Conservation (phyloP, 768 basidiomycete genomes). For the Glaciozyma antarctica region DNA sequence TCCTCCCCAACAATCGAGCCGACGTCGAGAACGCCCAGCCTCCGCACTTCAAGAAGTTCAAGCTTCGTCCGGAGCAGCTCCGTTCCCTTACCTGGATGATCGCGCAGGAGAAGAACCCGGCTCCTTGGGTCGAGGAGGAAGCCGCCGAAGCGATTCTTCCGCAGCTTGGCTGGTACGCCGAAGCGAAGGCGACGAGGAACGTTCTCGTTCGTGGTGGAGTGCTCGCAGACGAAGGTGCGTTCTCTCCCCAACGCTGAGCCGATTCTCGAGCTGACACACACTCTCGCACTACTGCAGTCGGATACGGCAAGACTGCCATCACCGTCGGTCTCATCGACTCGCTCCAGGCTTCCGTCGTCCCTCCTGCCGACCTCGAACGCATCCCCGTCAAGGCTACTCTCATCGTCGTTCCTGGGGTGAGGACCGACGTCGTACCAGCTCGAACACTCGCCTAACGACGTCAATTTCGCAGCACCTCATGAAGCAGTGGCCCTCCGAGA, state of each 20-base stretch:
- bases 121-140: constrained; percentile 82
- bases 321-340: constrained; percentile 77
- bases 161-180: constrained; percentile 86
- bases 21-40: constrained; percentile 48
- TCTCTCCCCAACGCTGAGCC: no score
- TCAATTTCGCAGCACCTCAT: constrained; percentile 57
- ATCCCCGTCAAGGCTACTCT: constrained; percentile 72
- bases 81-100: constrained; percentile 93
- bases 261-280: no score
- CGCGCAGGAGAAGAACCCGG: constrained; percentile 57
- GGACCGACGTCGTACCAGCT: background rate
- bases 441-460: background rate
- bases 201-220: constrained; percentile 76
- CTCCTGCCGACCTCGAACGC: constrained; percentile 47
- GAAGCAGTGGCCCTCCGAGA: constrained; percentile 81
- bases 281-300: constrained; percentile 46
- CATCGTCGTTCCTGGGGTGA: constrained; percentile 57
- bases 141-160: constrained; percentile 80
- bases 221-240: constrained; percentile 61
- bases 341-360: constrained; percentile 39
- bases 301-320: constrained; percentile 94
- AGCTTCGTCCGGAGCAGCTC: constrained; percentile 70
- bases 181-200: constrained; percentile 72
- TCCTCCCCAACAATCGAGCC: constrained; percentile 56
- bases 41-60: constrained; percentile 46